Percentiles rank a stretch among this genome's conserved stretches.
phyloP scores from a whole-genome alignment of 345 rosid species.

The Kernera saxatilis region DNA sequence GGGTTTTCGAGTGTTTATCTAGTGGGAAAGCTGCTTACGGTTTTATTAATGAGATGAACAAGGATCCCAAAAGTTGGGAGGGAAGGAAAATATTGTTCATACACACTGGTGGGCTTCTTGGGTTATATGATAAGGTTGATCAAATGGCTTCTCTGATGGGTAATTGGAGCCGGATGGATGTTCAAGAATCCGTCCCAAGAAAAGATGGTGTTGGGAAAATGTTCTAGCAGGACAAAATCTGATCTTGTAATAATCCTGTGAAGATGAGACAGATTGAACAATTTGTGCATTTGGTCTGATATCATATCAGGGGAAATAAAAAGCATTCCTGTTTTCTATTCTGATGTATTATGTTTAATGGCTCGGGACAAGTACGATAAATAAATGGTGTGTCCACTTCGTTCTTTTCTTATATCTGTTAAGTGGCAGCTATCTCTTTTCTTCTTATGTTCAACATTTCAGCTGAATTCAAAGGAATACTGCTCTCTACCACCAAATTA shows the following conservation, averaged over 20 bases:
- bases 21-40: slow-evolving; percentile 90
- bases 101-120: slow-evolving; percentile 85
- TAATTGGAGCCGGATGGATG: slow-evolving; percentile 73
- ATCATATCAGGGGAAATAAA: slow-evolving; percentile 4
- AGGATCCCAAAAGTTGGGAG: slow-evolving; percentile 73
- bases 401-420: not conserved
- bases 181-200: slow-evolving; percentile 65
- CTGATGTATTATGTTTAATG: not conserved
- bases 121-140: slow-evolving; percentile 76
- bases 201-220: slow-evolving; percentile 73
- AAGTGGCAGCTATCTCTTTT: not conserved
- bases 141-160: slow-evolving; percentile 57
- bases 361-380: not conserved
- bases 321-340: not conserved
- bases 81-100: slow-evolving; percentile 75
- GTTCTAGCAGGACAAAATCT: slow-evolving; percentile 39
- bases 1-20: not conserved
- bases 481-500: not conserved
- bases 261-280: not conserved
- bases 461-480: not conserved
- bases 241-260: slow-evolving; percentile 9
- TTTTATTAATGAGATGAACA: slow-evolving; percentile 69
- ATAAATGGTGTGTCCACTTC: not conserved
- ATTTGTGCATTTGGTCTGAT: slow-evolving; percentile 8
- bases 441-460: not conserved